Evolutionary conservation across 768 basidiomycete genomes (phyloP), one percentile per base, ranked within the genome.

Genomic region (Russula sp.): DNA sequence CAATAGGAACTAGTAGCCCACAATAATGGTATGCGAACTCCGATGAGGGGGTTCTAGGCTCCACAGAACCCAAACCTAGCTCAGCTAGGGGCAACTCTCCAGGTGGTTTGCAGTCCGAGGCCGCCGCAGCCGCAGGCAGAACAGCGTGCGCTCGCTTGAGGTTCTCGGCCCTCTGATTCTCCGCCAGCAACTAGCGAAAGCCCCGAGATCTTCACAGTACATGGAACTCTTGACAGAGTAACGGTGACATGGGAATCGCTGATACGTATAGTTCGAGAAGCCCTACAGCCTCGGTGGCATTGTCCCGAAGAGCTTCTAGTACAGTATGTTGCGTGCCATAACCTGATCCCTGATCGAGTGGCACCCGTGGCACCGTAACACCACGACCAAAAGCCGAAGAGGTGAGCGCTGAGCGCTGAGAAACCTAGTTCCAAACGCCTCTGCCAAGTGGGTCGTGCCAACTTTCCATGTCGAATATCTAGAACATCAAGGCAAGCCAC

Each of bases 1-100:
- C 45, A 35, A 56, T 46, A 46, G 55, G 56, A 56, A 56, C 35
- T 18, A 22, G 35, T 35, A 35, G 56, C 56, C 56, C 56, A 22
- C 45, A 10, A 47, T 45, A 56, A 22, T 53, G 59, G 59, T 22
- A 39, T 22, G 36, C 11, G 53, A 41, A 47, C 53, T 42, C 46
- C 46, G 38, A 41, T 16, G 32, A 48, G 32, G 32, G 11, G 59
- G 25, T 35, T 11, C 16, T 32, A 11, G 9, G 13, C 32, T 25
- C 39, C 47, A 8, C 8, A 48, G 20, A 41, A 50, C 41, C 41
- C 32, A 32, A 42, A 35, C 49, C 20, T 56, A 22, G n/a, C 32
- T 11, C 54, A 32, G 34, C n/a, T 29, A 22, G 42, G 29, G 42
- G 29, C 13, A 48, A 29, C 10, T 22, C 11, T 13, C 5, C 32